A percentile compares a stretch with the other conserved stretches of the same genome.
Evolutionary conservation across 768 basidiomycete genomes (phyloP).

Genomic region (Termitomyces sp.): DNA sequence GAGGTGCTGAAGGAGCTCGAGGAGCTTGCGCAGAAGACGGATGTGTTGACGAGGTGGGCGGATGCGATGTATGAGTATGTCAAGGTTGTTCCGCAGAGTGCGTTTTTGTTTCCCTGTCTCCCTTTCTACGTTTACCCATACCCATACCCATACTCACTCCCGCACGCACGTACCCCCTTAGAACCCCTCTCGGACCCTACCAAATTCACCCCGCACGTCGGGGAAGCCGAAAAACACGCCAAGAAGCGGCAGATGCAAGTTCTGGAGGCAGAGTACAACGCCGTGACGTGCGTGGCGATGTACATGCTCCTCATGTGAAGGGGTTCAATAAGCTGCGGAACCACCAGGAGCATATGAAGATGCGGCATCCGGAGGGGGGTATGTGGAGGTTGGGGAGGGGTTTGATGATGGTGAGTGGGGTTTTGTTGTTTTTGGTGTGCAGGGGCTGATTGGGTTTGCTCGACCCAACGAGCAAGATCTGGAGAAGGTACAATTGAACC

Average conservation of each 20-base stretch:
- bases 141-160: too few relatives aligned
- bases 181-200: constrained; percentile 80
- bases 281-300: constrained; percentile 81
- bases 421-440: too few relatives aligned
- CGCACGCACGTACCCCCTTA: too few relatives aligned
- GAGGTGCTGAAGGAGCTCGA: constrained; percentile 78
- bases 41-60: constrained; percentile 88
- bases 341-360: constrained; percentile 79
- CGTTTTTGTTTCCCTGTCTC: constrained; percentile 34
- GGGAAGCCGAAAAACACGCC: constrained; percentile 69
- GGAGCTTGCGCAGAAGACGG: constrained; percentile 87
- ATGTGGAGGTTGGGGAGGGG: too few relatives aligned
- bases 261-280: constrained; percentile 77
- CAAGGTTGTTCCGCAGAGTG: constrained; percentile 81
- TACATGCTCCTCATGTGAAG: constrained; percentile 89
- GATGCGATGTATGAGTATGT: constrained; percentile 93
- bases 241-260: constrained; percentile 67
- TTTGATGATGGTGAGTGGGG: too few relatives aligned
- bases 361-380: constrained; percentile 75
- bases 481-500: too few relatives aligned
- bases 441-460: too few relatives aligned
- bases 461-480: too few relatives aligned
- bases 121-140: background rate
- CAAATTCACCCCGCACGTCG: too few relatives aligned
- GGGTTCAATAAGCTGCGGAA: constrained; percentile 82